Base-by-base conservation (phyloP, 2,329 filamentous ascomycete genomes). In the Paraconiothyrium sp. region DNA sequence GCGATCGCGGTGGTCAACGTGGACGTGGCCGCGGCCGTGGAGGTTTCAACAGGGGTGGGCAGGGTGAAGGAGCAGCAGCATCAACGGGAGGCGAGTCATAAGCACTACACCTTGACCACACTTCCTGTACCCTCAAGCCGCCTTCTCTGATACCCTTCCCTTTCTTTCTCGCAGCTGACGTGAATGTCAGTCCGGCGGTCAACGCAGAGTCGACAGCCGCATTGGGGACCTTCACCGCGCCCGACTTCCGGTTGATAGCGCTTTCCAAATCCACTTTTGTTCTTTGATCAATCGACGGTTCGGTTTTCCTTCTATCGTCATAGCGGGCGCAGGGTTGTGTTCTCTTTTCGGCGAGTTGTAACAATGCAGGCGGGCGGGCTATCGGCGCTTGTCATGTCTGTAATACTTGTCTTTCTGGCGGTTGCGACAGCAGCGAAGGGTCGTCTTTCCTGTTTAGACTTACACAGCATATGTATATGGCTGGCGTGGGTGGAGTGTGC, bases 21-120 rank as follows among this genome's bases (percentile, higher is more conserved):
- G 71, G 71, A 54, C 64, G 73, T 34, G 67, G 64, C 34, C 67
- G 69, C 54, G 67, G 69, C 60, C 65, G 75, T 58, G 74, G 76
- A 49, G 74, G 75, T n/a, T 71, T 65, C 10, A 69, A 64, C 66
- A 67, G 74, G 11, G 74, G 74, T 47, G 76, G 75, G 57, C 73
- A 74, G 55, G 73, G 72, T 57, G 74, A 77, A 66, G 74, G 75
- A 60, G 72, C 71, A 64, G 54, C 74, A 43, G 70, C 76, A 67
- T 71, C 75, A 50, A 73, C 75, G 35, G 76, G 73, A 73, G 75
- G 75, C 72, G 76, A 78, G 70, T 77, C 75, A 71, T 78, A 76
- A 68, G 66, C 48, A 30, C 37, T 57, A 43, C 48, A 41, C 35
- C 49, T 46, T 57, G 63, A 62, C 58, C 59, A 58, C 50, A 16